Evolutionary conservation across 2,329 filamentous ascomycete genomes (phyloP), one percentile per base, ranked within the genome.

Genomic region (Fusarium palustre): DNA sequence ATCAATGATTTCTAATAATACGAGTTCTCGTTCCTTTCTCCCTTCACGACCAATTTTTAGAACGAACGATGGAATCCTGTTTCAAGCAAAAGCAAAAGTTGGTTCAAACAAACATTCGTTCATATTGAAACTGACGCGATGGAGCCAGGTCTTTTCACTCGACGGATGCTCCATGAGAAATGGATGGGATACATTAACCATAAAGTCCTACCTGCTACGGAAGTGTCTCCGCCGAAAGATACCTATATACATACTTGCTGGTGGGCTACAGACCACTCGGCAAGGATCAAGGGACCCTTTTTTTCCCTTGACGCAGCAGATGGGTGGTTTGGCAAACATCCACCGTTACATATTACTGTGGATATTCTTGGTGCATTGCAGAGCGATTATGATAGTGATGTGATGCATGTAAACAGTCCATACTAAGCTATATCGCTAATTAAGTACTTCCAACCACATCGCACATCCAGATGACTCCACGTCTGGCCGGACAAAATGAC

Each of bases 231-330:
- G 31, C 48, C 34, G 31, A 52, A 39, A 20, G 34, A 52, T 39
- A n/a, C n/a, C n/a, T n/a, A n/a, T n/a, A n/a, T n/a, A n/a, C n/a
- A n/a, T n/a, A 52, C 48, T 22, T 52, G 13, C 33, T 39, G 25
- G 22, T 24, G 24, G 47, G 24, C 31, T 49, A 20, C 47, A 33
- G 45, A 4, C 15, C 30, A 33, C 16, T 45, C n/a, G 13, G 55
- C 66, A 52, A 61, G 66, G 60, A 52, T 69, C 65, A 53, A 50
- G 65, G 64, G 54, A 45, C 60, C 42, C 66, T 46, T 46, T 55
- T 58, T 58, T 59, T 58, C 56, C 59, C 42, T 67, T 47, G 39
- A 54, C 49, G 54, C 30, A 56, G 18, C 38, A 60, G 41, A 52
- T 20, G 48, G 31, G 39, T 45, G 61, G 28, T 39, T 36, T 60